Evolutionary conservation across 2,329 filamentous ascomycete species (phyloP), one percentile per base, ranked within the genome.

Genomic region (Keithomyces neogunnii): DNA sequence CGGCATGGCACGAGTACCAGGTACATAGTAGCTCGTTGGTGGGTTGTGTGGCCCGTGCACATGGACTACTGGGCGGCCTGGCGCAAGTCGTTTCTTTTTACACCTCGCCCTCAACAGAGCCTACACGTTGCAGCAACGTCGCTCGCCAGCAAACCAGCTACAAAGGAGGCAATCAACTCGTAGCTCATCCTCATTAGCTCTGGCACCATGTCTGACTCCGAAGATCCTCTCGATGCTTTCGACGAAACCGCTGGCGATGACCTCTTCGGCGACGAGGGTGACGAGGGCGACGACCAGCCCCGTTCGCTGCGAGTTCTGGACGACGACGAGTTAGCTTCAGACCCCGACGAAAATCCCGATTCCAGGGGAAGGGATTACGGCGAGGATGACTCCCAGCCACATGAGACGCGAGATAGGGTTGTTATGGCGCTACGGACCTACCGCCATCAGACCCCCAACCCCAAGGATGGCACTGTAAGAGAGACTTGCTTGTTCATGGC

Each of bases 371-470:
- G 69, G 57, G 55, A 71, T 9, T 69, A 72, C 32, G 70, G 73
- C n/a, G 71, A 74, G 44, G 71, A 75, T 5, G 68, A 71, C 8
- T 72, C 73, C 11, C 71, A 74, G 48, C 66, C 67, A 47, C 67
- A 70, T 51, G 71, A 70, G 59, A 76, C 73, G 26, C 72, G 74
- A 55, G 72, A 80, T 57, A 78, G 77, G 57, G 72, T 80, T 49
- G 76, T 87, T 49, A 77, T 82, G 69, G 81, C 83, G 48, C 73
- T 85, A 45, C 78, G 81, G 45, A 71, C 89, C 45, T 83, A 79
- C 60, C 78, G 87, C 45, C 88, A 91, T 64, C 76, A 81, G 48
- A 72, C 85, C 11, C 88, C 88, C 11, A 85, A 86, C 61, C 78
- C 85, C 38, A 82, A 78, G 56, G 84, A 90, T 62, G 83, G 83